These are phyloP conservation scores for Leptoxyphium fumago DNA, from an alignment of 2,329 filamentous ascomycete species.

Conservation along the genomic window DNA sequence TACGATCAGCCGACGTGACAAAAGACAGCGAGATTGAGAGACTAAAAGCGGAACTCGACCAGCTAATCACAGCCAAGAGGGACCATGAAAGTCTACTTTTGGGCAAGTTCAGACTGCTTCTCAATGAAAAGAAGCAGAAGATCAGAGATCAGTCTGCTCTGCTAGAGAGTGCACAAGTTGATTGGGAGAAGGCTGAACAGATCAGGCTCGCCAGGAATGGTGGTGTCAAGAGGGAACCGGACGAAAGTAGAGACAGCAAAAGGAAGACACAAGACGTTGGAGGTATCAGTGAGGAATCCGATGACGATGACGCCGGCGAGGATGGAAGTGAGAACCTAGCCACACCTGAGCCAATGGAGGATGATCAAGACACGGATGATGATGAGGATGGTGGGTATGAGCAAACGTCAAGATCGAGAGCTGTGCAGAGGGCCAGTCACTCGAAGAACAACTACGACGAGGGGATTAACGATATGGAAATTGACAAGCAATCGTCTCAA, in stretches of 20 bases:
- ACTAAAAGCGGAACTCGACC: conserved; percentile 48
- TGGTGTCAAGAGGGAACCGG: conserved; percentile 1
- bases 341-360: conserved; percentile 6
- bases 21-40: conserved; percentile 43
- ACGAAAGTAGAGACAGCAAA: conserved; percentile 14
- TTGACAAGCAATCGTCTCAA: too few species aligned
- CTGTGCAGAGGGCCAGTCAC: too few species aligned
- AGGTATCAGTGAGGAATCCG: conserved; percentile 24
- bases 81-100: conserved; percentile 52
- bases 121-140: conserved; percentile 70
- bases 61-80: conserved; percentile 50
- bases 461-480: too few species aligned
- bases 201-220: conserved; percentile 5
- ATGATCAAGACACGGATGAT: conserved; percentile 11
- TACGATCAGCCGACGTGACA: conserved; percentile 19
- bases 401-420: too few species aligned
- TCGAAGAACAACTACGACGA: too few species aligned
- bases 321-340: conserved; percentile 30
- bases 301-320: conserved; percentile 28
- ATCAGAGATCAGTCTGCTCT: conserved; percentile 59
- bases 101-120: conserved; percentile 52
- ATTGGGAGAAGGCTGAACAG: conserved; percentile 36
- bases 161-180: conserved; percentile 44
- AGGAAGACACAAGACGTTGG: conserved; percentile 18
- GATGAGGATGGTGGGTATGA: conserved; percentile 3